Base-by-base conservation (phyloP, 108 stramenopile genomes). In the Skeletonema tropicum region DNA sequence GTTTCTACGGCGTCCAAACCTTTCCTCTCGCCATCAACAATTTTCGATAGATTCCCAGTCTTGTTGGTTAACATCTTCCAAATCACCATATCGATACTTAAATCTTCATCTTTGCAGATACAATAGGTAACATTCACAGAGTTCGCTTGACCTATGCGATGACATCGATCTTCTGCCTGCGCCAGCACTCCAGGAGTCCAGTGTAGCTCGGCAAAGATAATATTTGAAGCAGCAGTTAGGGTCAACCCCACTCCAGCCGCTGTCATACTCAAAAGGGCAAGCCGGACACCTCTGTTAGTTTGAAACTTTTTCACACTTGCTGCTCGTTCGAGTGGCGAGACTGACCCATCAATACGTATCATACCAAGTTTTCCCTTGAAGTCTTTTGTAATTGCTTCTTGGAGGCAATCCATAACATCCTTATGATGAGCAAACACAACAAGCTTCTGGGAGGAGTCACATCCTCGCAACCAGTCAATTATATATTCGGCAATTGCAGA, bases 111-210 rank as follows among this genome's bases (percentile, higher is more conserved):
- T 60, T 87, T 83, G 65, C 88, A 87, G 9, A 97, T 83, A 12
- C 91, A 92, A 75, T 95, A 95, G 77, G 91, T 79, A 0, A 98
- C 80, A 73, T 96, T 94, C 6, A 97, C 96, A 12, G 85, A 79
- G 57, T 86, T 80, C 6, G 32, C 57, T 77, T 97, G 97, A 15
- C 94, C 95, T 31, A 97, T 93, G n/a, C 97, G 90, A 85, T 98
- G 97, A 19, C 90, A 89, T 7, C 97, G 87, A 87, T 98, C 97
- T 82, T 98, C 97, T 1, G 96, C 96, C 57, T 98, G 97, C 10
- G 94, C 83, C 60, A 98, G 67, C 31, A 96, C 92, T 29, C 92
- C 92, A 15, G 96, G 96, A 14, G 93, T 94, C 80, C 87, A 93
- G 46, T 94, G 90, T 30, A 97, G 64, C 70, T 97, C 97, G 1